Evolutionary conservation across 1,284 basidiomycete species (phyloP).

Genomic region (Erythrobasidium hasegawianum): DNA sequence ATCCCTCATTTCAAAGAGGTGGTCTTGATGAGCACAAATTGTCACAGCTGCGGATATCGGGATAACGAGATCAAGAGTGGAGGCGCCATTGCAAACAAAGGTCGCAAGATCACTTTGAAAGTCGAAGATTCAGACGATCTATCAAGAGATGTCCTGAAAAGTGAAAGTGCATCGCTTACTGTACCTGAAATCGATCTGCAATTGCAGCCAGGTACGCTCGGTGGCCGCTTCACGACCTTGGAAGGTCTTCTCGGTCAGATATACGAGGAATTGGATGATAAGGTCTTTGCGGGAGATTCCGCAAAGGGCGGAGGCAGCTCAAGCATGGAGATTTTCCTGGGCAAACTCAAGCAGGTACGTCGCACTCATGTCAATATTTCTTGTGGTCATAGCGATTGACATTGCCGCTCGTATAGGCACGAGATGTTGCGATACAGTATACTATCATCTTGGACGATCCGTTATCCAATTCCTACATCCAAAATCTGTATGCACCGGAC

Average conservation of each 20-base stretch:
- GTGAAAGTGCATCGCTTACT: conserved; percentile 81
- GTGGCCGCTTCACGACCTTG: conserved; percentile 92
- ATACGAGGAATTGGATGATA: conserved; percentile 89
- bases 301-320: conserved; percentile 52
- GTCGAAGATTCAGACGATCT: conserved; percentile 92
- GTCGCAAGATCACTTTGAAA: conserved; percentile 81
- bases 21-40: conserved; percentile 98
- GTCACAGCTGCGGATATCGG: conserved; percentile 87
- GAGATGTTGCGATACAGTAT: conserved; percentile 70
- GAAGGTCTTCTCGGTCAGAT: conserved; percentile 93
- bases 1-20: conserved; percentile 99
- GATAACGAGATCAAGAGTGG: conserved; percentile 98
- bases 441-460: conserved; percentile 95
- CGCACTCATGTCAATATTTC: not conserved
- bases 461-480: conserved; percentile 89
- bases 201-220: conserved; percentile 87
- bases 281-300: conserved; percentile 82
- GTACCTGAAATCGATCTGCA: conserved; percentile 95
- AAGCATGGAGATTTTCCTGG: conserved; percentile 72
- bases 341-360: conserved; percentile 68
- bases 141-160: conserved; percentile 92
- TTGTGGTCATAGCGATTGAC: not conserved
- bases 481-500: conserved; percentile 67
- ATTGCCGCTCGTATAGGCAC: conserved; percentile 63
- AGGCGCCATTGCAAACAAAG: conserved; percentile 75